Base-by-base conservation (phyloP, 2,329 filamentous ascomycete species). In the Monosporascus sp. region DNA sequence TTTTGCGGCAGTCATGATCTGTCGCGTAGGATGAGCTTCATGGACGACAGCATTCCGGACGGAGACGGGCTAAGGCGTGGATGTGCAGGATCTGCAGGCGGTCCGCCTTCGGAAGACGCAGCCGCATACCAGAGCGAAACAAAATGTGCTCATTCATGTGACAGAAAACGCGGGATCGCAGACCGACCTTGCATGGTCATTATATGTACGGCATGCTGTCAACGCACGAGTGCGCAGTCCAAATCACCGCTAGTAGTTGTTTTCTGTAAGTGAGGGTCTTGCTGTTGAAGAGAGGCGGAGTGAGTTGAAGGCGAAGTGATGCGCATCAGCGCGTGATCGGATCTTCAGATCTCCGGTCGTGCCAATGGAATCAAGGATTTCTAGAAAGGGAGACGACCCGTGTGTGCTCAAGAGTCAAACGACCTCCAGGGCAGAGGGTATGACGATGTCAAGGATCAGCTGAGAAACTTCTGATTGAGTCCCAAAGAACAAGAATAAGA, bases 1-100 rank as follows among this genome's bases (percentile, higher is more conserved):
- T 46, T 61, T 66, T 36, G 61, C 53, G 50, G 56, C 51, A 60
- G 65, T 65, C 66, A 68, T 68, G 63, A 57, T 65, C 66, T 68
- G 52, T 41, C 49, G 37, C 22, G 50, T 18, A 27, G 48, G 35
- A 50, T 50, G 56, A 59, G 59, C 54, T 51, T 61, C 46, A 55
- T 11, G 43, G 15, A 41, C 38, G 38, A 53, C 49, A 54, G 52
- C 59, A 65, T 61, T 65, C 60, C 60, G 38, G 49, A 44, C 31
- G 24, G 41, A 46, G 37, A 18, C 50, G 37, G 7, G 25, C 48
- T 50, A 56, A 51, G 54, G 43, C 54, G 51, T 53, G 35, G 53
- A 50, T 55, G 36, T 49, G 54, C 35, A 15, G 48, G 50, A 56
- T 55, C 48, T 53, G 54, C 38, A 31, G 43, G 18, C 45, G 51